These are phyloP conservation scores for Zychaea mexicana DNA, from an alignment of 371 early-diverging fungal species.

Conservation along the genomic window DNA sequence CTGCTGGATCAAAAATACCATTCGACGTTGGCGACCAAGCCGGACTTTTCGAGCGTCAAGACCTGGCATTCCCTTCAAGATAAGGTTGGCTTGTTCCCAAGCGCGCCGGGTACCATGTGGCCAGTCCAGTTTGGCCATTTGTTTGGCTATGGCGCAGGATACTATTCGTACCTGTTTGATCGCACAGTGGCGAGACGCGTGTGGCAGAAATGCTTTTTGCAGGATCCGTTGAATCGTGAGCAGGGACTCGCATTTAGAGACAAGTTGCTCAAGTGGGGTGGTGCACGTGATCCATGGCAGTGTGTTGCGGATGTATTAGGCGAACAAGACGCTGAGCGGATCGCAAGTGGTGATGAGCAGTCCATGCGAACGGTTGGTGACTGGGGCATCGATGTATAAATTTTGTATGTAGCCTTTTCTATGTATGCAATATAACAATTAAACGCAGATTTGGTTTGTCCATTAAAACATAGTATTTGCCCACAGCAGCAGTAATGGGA, in stretches of 20 bases:
- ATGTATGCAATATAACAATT: too few relatives aligned
- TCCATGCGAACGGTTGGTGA: constrained; percentile 80
- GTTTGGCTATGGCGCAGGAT: constrained; percentile 90
- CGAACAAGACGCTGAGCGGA: constrained; percentile 58
- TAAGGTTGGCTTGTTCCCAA: constrained; percentile 61
- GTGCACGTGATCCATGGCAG: constrained; percentile 91
- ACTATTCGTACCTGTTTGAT: constrained; percentile 93
- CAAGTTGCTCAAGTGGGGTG: constrained; percentile 89
- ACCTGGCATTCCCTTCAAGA: constrained; percentile 59
- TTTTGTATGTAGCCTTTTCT: background rate
- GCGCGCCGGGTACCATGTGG: constrained; percentile 78
- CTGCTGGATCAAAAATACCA: constrained; percentile 85
- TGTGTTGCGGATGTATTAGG: constrained; percentile 71
- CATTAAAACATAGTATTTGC: background rate
- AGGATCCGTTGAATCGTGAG: constrained; percentile 55
- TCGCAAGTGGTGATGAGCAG: constrained; percentile 62
- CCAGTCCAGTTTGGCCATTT: constrained; percentile 93
- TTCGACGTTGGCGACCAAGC: constrained; percentile 32
- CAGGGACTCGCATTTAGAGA: constrained; percentile 68
- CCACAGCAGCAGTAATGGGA: too few relatives aligned
- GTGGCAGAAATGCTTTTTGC: constrained; percentile 71
- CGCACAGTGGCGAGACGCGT: constrained; percentile 80
- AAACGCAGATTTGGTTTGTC: too few relatives aligned
- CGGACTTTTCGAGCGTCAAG: constrained; percentile 52
- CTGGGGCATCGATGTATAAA: constrained; percentile 64